Percentiles rank a stretch among this genome's conserved stretches.
Conservation (phyloP, 225 moss, liverwort and hornwort genomes). For the Lunularia cruciata region DNA sequence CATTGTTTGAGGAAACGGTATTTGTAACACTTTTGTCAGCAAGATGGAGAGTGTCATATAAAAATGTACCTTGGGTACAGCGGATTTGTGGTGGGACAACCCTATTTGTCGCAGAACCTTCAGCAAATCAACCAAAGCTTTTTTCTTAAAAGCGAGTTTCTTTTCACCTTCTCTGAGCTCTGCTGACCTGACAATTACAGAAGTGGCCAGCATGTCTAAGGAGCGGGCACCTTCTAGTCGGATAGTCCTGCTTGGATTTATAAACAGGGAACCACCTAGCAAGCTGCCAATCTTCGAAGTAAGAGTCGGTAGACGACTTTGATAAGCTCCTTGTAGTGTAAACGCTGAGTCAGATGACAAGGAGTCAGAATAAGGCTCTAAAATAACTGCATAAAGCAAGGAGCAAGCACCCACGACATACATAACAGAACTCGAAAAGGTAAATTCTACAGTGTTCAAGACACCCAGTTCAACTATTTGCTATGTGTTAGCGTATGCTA, state of each 20-base stretch:
- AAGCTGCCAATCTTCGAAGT: constrained; percentile 60
- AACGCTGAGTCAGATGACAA: background rate
- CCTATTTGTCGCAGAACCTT: constrained; percentile 65
- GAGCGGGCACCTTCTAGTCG: constrained; percentile 46
- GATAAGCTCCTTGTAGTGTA: constrained; percentile 20
- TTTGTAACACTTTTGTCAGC: too few species aligned
- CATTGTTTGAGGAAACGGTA: too few species aligned
- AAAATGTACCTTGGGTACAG: constrained; percentile 58
- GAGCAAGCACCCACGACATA: background rate
- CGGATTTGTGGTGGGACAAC: constrained; percentile 77
- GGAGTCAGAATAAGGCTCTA: background rate
- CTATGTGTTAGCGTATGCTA: too few species aligned
- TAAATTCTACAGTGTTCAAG: too few species aligned
- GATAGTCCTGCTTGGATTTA: constrained; percentile 42
- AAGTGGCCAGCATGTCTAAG: constrained; percentile 58
- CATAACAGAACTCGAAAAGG: too few species aligned
- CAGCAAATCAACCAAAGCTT: constrained; percentile 81
- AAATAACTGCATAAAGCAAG: background rate
- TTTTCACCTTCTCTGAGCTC: constrained; percentile 74
- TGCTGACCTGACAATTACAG: constrained; percentile 74
- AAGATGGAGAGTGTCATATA: too few species aligned
- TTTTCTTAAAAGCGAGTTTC: constrained; percentile 84
- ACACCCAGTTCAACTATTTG: too few species aligned
- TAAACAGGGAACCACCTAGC: constrained; percentile 59
- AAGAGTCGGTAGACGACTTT: constrained; percentile 55